Conservation (phyloP, 129 eudicot species). For the Pittosporum tobira region DNA sequence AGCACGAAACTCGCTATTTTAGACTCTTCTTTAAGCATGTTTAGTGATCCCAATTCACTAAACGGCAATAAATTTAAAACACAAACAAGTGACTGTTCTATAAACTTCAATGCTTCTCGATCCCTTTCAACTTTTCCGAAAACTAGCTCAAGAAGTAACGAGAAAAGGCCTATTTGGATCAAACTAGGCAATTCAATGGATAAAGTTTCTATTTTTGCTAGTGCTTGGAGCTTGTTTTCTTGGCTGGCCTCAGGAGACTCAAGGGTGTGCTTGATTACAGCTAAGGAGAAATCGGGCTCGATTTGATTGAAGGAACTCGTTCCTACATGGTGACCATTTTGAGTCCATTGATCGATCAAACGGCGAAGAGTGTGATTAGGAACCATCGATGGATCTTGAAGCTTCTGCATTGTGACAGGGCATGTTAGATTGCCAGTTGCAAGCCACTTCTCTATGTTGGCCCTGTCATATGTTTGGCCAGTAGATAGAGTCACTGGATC, state of each 20-base stretch:
- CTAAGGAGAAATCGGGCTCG: constrained; percentile 10
- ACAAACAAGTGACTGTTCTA: constrained; percentile 23
- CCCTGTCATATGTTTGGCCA: constrained; percentile 40
- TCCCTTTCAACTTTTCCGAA: constrained; percentile 4
- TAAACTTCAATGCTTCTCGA: constrained; percentile 4
- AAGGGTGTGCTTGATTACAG: constrained; percentile 16
- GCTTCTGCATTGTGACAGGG: constrained; percentile 39
- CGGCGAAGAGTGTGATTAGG: constrained; percentile 35
- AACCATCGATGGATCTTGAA: constrained; percentile 19
- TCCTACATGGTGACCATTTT: constrained; percentile 8
- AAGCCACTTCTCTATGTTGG: constrained; percentile 30
- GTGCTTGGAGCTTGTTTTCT: constrained; percentile 16
- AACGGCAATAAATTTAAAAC: constrained; percentile 29
- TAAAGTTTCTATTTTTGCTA: constrained; percentile 17
- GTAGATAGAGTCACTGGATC: constrained; percentile 43
- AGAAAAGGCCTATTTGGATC: constrained; percentile 24
- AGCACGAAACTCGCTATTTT: constrained; percentile 9
- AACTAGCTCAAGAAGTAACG: constrained; percentile 12
- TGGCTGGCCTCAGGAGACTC: constrained; percentile 21
- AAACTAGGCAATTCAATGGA: constrained; percentile 19
- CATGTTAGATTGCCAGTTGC: constrained; percentile 29
- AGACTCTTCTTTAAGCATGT: constrained; percentile 23
- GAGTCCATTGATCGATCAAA: constrained; percentile 27
- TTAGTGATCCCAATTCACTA: constrained; percentile 17
- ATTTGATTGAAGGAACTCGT: not conserved